These are phyloP conservation scores for Chlamydomonas schloesseri DNA, from an alignment of 139 green algal genomes.

Conservation along the genomic window DNA sequence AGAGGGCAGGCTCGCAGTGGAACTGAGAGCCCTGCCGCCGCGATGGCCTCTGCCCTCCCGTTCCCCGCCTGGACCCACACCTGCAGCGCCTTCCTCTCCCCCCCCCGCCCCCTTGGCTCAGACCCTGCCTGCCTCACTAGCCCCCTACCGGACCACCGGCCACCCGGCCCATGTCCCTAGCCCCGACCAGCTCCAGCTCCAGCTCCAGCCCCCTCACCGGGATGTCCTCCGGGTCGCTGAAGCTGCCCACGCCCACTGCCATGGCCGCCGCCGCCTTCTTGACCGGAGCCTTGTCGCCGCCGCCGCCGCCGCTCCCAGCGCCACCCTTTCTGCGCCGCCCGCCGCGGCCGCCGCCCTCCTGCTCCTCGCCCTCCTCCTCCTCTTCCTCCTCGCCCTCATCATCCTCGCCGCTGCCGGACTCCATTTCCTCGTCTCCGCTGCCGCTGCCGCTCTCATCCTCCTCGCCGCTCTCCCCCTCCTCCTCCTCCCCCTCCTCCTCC, in stretches of 20 bases:
- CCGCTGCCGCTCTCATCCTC: constrained; percentile 44
- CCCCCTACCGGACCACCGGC: no score
- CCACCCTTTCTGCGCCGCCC: constrained; percentile 41
- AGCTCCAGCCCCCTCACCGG: constrained; percentile 66
- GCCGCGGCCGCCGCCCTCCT: not conserved
- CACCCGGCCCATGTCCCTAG: no score
- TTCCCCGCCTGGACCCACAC: no score
- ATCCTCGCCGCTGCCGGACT: not conserved
- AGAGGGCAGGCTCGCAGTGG: no score
- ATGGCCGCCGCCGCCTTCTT: constrained; percentile 93
- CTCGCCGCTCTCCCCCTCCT: constrained; percentile 51
- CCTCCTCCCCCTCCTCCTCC: constrained; percentile 47
- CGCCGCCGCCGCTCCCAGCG: constrained; percentile 11
- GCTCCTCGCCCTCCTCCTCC: not conserved
- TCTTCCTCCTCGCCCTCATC: constrained; percentile 28
- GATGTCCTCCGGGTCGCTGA: constrained; percentile 86
- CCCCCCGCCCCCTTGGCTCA: no score
- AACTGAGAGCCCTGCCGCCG: no score
- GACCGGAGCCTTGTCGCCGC: not conserved
- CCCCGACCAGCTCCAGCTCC: not conserved
- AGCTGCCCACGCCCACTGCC: constrained; percentile 90
- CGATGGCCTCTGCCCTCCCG: no score
- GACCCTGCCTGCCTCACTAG: no score
- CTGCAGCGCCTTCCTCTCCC: no score
- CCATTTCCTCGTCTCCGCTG: not conserved